Base-by-base conservation (phyloP, 768 basidiomycete genomes). In the Pholiota conissans region DNA sequence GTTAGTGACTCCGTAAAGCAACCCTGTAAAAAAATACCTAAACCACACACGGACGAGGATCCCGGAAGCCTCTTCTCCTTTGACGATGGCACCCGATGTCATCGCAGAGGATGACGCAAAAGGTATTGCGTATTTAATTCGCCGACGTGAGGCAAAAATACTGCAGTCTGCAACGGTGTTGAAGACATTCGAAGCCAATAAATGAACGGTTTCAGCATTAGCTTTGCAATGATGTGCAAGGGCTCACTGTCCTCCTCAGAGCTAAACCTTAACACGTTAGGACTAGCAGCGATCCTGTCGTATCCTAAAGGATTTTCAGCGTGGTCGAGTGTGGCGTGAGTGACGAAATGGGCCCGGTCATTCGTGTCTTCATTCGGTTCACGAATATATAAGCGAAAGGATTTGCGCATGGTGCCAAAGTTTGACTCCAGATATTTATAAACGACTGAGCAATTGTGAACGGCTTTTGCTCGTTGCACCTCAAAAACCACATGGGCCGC, bases 51-150 rank as follows among this genome's bases (percentile, higher is more conserved):
- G 53, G 53, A 46, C 42, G 53, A 45, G 32, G 53, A 54, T 54
- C 53, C 53, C 30, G 37, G 37, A 29, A 46, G 29, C 37, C 32
- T 24, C 53, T 16, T 24, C 6, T 9, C 11, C 32, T 30, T 35
- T 24, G 20, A 48, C 32, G 30, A n/a, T 49, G 55, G 20, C 46
- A 47, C 47, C 53, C 58, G 58, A 60, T 55, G 58, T 55, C 54
- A 60, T 60, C 58, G 58, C 53, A 32, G 35, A 35, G 48, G 28
- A 60, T 60, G 58, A 60, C 58, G 42, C 54, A 42, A 40, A 7
- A n/a, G 35, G 37, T 26, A 60, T 60, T 60, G 58, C 58, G 58
- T 55, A 45, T 42, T 34, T 32, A 47, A 37, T 27, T 30, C 32
- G 29, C 45, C 54, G 45, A 46, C 14, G 40, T 42, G 11, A 8